Percentiles rank a stretch among this genome's conserved stretches.
Conservation (phyloP, 2,329 filamentous ascomycete species). For the Byssochlamys sp. region DNA sequence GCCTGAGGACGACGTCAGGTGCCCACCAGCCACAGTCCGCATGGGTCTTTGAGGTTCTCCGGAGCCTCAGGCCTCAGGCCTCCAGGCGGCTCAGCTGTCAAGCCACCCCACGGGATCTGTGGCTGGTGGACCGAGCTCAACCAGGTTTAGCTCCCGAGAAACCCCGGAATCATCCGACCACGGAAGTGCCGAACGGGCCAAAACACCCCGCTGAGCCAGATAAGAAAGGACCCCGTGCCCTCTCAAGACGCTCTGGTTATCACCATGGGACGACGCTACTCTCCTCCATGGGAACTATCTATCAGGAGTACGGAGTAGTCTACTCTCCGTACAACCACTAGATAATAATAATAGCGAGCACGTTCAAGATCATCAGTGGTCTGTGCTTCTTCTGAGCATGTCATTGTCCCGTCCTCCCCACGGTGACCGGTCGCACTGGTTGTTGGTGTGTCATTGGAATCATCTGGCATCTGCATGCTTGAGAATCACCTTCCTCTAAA, state of each 20-base stretch:
- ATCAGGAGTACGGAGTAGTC: too few species aligned
- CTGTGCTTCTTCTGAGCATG: neutral
- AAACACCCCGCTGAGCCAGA: neutral
- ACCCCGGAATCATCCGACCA: neutral
- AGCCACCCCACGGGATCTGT: neutral
- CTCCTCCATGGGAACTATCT: too few species aligned
- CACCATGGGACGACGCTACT: neutral
- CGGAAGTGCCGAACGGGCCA: neutral
- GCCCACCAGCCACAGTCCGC: neutral
- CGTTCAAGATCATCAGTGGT: neutral
- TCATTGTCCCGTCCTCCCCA: neutral
- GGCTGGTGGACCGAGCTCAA: neutral
- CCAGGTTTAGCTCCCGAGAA: neutral
- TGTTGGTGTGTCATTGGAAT: neutral
- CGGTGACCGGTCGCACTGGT: neutral
- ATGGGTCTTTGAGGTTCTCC: neutral
- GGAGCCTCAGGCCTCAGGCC: too few species aligned
- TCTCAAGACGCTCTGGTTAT: neutral
- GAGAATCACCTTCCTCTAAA: neutral
- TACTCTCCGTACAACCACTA: too few species aligned
- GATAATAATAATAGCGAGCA: neutral
- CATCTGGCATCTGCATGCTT: neutral
- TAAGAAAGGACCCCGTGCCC: neutral
- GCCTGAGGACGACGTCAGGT: neutral
- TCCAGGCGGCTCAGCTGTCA: neutral